Conservation (phyloP, 306 rosid genomes). For the Rubus parviflorus region DNA sequence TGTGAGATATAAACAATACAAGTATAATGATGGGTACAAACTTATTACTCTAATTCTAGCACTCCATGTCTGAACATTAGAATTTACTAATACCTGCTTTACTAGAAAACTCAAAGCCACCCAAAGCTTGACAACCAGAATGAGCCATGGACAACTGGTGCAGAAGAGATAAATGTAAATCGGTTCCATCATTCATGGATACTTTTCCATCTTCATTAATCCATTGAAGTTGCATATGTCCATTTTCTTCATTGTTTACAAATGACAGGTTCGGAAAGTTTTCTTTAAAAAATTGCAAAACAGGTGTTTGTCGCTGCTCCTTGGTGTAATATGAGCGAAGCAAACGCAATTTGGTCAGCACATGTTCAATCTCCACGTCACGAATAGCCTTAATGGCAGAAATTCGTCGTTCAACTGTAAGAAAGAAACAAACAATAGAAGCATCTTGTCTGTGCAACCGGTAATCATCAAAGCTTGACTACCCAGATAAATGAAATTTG, state of each 20-base stretch:
- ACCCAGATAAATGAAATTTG: neutral
- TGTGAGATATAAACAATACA: constrained; percentile 29
- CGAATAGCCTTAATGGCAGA: constrained; percentile 74
- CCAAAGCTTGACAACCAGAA: constrained; percentile 50
- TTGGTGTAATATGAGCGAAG: constrained; percentile 56
- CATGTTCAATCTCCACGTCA: constrained; percentile 65
- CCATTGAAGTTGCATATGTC: constrained; percentile 53
- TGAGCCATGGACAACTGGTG: constrained; percentile 59
- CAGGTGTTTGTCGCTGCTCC: constrained; percentile 59
- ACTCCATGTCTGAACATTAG: neutral
- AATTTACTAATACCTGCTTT: constrained; percentile 46
- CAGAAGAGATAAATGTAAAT: constrained; percentile 51
- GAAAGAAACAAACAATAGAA: neutral
- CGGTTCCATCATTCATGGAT: constrained; percentile 35
- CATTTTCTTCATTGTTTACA: constrained; percentile 33
- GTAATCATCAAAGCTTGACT: neutral
- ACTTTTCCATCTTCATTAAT: constrained; percentile 26
- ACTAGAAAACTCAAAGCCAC: constrained; percentile 60
- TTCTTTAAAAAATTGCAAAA: constrained; percentile 47
- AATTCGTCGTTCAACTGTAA: constrained; percentile 57
- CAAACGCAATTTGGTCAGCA: constrained; percentile 62
- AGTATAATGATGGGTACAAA: neutral
- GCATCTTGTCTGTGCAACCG: neutral
- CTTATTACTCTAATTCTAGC: neutral
- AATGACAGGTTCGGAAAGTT: constrained; percentile 54